Percentiles rank a stretch among this genome's conserved stretches.
phyloP scores from a whole-genome alignment of 140 eudicot species.

The Stevia rebaudiana region DNA sequence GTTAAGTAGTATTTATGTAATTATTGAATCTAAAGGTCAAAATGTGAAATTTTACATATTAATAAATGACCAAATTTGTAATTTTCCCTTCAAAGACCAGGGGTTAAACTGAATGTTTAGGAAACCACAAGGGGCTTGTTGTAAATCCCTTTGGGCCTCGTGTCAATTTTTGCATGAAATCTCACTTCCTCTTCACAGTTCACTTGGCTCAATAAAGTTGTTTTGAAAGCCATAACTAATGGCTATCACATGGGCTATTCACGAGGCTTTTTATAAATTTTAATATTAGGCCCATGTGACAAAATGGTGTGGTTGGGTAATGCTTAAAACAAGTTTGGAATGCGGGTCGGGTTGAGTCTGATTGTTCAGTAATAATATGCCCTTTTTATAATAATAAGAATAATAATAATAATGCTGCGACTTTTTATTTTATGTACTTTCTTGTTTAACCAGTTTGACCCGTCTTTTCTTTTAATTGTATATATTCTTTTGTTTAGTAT shows the following conservation, averaged over 20 bases:
- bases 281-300: not conserved
- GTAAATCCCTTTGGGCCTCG: slow-evolving; percentile 9
- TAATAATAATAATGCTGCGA: too few relatives aligned
- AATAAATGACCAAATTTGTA: too few relatives aligned
- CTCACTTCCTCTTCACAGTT: slow-evolving; percentile 15
- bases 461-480: not conserved
- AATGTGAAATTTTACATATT: too few relatives aligned
- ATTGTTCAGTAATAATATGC: not conserved
- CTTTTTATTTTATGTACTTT: too few relatives aligned
- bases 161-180: slow-evolving; percentile 9
- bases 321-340: not conserved
- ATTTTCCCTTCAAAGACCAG: slow-evolving; percentile 11
- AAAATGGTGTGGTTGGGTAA: not conserved
- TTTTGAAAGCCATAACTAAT: not conserved
- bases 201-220: slow-evolving; percentile 2
- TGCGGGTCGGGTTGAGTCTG: not conserved
- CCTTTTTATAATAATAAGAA: not conserved
- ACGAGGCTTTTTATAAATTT: not conserved
- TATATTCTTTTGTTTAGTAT: not conserved
- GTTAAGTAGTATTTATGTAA: too few relatives aligned
- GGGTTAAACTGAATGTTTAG: slow-evolving; percentile 19
- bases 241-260: not conserved
- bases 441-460: not conserved
- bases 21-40: too few relatives aligned
- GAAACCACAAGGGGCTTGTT: slow-evolving; percentile 17